Base-by-base conservation (phyloP, 1,284 basidiomycete genomes). In the Veloboletus limbatus region DNA sequence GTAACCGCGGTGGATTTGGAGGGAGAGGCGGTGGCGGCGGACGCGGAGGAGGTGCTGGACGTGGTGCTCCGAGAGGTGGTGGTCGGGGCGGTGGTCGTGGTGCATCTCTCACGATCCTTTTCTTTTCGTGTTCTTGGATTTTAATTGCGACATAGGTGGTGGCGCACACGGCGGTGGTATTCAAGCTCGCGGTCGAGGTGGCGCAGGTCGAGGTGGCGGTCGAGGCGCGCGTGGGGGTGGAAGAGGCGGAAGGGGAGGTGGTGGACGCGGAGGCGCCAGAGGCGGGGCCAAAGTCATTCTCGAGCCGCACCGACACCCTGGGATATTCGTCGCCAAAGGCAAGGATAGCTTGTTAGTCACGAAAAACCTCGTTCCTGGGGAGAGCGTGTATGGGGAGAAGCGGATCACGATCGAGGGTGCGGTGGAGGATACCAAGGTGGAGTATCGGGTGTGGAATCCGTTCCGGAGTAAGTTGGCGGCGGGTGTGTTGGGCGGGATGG, bases 381-480 rank as follows among this genome's bases (percentile, higher is more conserved):
- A 99, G 67, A 90, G 89, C 16, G 97, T 99, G 20, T 99, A 99
- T 69, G 97, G 96, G 57, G 96, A 99, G 74, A 99, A 99, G 78
- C 79, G 92, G 72, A 90, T 95, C 71, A 80, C 84, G 40, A 78
- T 96, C 58, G 88, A 92, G 8, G 82, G 82, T 5, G 81, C 78
- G 40, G 78, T 81, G 48, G 88, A 89, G 40, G 89, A 84, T 45
- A 87, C 85, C 50, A 99, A 99, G 76, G 79, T 86, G 59, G 96
- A 99, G 71, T 99, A 98, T 74, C 81, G 96, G 52, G 97, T 99
- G 27, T 99, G 96, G 96, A 99, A 99, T 75, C 97, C 96, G 48
- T 99, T 99, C 85, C 81, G 97, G 57, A 88, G 82, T 66, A 99
- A 99, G 79, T 73, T 99, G 58, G 97, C 96, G 27, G 96, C 96